Evolutionary conservation across 2,329 filamentous ascomycete species (phyloP).

Genomic region (Alternaria brassicicola): DNA sequence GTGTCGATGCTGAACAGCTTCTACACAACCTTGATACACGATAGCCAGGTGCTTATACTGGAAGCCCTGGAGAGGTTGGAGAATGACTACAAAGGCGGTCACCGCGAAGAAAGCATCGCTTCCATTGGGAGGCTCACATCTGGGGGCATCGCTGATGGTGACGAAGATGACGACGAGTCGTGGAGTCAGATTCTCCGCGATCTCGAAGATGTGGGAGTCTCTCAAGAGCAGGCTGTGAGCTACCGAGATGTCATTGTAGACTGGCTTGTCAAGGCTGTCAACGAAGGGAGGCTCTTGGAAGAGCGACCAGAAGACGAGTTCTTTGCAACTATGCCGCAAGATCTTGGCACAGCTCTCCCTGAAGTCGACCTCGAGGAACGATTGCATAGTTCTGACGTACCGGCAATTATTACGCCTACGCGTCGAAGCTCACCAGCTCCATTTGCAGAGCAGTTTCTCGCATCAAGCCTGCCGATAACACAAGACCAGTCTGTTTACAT

Average conservation of each 20-base stretch:
- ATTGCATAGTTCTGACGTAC: constrained; percentile 6
- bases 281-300: constrained; percentile 38
- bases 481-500: not conserved
- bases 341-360: constrained; percentile 7
- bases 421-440: not conserved
- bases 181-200: constrained; percentile 43
- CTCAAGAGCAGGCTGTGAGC: constrained; percentile 26
- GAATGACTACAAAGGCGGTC: constrained; percentile 36
- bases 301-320: constrained; percentile 14
- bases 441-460: not conserved
- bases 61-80: constrained; percentile 40
- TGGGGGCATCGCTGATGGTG: constrained; percentile 10
- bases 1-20: constrained; percentile 37
- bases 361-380: not conserved
- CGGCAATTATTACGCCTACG: not conserved
- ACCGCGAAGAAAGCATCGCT: constrained; percentile 38
- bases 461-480: not conserved
- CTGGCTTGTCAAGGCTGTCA: constrained; percentile 41
- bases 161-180: constrained; percentile 32
- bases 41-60: constrained; percentile 38
- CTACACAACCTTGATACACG: constrained; percentile 36
- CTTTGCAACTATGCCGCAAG: constrained; percentile 8
- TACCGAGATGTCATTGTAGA: constrained; percentile 39
- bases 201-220: constrained; percentile 40
- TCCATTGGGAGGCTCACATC: constrained; percentile 34